Evolutionary conservation across 768 basidiomycete genomes (phyloP).

Genomic region (Thelephora aurantiotincta): DNA sequence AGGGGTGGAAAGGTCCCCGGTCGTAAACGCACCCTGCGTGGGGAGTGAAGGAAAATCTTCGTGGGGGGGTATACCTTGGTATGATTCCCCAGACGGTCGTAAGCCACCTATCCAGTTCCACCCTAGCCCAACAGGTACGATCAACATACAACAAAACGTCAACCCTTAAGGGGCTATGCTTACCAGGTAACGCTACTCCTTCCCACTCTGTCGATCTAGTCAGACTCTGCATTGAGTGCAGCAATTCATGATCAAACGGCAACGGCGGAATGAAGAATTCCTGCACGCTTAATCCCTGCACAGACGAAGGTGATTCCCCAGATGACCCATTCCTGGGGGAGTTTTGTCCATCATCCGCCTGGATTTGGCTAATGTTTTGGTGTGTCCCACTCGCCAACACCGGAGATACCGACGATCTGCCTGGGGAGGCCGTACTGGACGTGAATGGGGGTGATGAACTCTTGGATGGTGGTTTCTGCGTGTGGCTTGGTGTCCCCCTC

Average conservation of each 20-base stretch:
- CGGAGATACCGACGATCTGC: no score
- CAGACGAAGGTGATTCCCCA: slow-evolving; percentile 2
- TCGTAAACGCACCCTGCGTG: no score
- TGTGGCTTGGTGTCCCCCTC: not conserved
- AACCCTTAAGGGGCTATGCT: slow-evolving; percentile 9
- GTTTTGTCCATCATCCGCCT: slow-evolving; percentile 9
- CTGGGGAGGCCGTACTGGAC: not conserved
- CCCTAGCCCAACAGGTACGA: not conserved
- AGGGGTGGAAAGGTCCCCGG: no score
- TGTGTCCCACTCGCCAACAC: slow-evolving; percentile 9
- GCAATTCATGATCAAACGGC: slow-evolving; percentile 42
- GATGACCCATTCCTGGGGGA: no score
- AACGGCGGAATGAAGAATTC: slow-evolving; percentile 38
- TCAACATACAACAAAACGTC: not conserved
- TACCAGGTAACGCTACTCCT: slow-evolving; percentile 41
- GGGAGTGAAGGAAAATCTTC: no score
- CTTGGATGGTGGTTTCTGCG: not conserved
- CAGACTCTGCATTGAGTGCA: slow-evolving; percentile 48
- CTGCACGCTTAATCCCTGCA: slow-evolving; percentile 17
- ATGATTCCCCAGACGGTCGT: no score
- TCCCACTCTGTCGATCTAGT: slow-evolving; percentile 40
- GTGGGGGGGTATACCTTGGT: no score
- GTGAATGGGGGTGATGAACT: not conserved
- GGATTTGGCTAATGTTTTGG: not conserved
- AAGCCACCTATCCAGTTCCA: not conserved